Evolutionary conservation across 116 monocot species (phyloP).

Genomic region (Cymodocea nodosa): DNA sequence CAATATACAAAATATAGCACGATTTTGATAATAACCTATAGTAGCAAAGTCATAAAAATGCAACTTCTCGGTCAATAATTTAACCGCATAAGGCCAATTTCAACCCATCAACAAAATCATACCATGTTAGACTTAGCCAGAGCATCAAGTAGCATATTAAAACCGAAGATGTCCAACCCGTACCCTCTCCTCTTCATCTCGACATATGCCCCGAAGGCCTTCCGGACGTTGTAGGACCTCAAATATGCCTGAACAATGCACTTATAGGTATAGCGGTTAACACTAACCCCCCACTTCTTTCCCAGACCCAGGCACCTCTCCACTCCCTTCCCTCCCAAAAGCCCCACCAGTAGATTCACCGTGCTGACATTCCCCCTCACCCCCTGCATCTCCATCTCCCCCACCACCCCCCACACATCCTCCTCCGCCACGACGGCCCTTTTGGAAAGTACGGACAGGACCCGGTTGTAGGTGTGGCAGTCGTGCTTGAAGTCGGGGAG

Average conservation of each 20-base stretch:
- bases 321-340: conserved; percentile 31
- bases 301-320: conserved; percentile 54
- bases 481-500: conserved; percentile 68
- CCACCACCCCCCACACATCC: conserved; percentile 28
- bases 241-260: conserved; percentile 81
- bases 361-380: conserved; percentile 74
- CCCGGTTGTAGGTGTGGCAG: conserved; percentile 82
- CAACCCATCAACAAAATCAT: background rate
- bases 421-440: conserved; percentile 10
- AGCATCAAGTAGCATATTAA: conserved; percentile 89
- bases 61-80: too few relatives aligned
- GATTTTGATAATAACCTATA: too few relatives aligned
- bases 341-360: conserved; percentile 66
- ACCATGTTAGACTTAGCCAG: conserved; percentile 73
- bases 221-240: conserved; percentile 45
- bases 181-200: conserved; percentile 76
- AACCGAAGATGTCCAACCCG: conserved; percentile 81
- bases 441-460: conserved; percentile 36
- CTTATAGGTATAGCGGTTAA: conserved; percentile 81
- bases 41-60: too few relatives aligned
- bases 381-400: conserved; percentile 64
- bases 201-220: conserved; percentile 47
- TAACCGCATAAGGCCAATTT: background rate
- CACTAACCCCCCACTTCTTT: conserved; percentile 60
- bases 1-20: too few relatives aligned